Evolutionary conservation across 345 rosid genomes (phyloP), one percentile per base, ranked within the genome.

Genomic region (Physaria fendleri): DNA sequence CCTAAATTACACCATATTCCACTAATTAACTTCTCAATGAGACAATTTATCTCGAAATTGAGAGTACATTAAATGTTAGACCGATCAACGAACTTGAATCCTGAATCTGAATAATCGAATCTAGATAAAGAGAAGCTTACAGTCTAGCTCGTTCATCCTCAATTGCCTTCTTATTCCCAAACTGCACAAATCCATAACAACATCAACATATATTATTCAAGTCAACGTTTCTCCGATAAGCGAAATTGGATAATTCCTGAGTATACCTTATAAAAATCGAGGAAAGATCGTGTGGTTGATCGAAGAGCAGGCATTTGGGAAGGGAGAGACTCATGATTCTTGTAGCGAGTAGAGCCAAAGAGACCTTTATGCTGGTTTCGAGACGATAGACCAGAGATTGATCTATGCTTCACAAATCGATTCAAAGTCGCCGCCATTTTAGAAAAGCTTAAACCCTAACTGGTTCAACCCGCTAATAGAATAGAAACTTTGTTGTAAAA

Each of bases 141-240:
- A 92, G 79, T 73, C 97, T 85, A 7, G 79, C 88, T 30, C 97
- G 93, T 59, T 86, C 90, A 73, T 92, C 85, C 67, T 69, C 82
- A 22, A 86, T 83, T 10, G 92, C 88, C 41, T 68, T 79, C 71
- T 81, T 88, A 78, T 78, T 80, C 23, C 79, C 85, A 15, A 88
- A 56, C 98, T 92, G 79, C 41, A 14, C 53, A 38, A 54, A 54
- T 0, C 23, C 68, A 68, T 51, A 71, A 40, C 37, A 44, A 27
- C 35, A 64, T 17, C 14, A 5, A 21, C 3, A 8, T n/a, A 17
- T 14, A 2, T 1, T 13, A 12, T 0, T 32, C 39, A 49, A 49
- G 11, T 35, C 48, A 34, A 32, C 11, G 12, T 18, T 38, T 45
- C 11, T 34, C n/a, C 46, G 27, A 21, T 3, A 48, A 24, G 8